Base-by-base conservation (phyloP, 2,329 filamentous ascomycete species). In the Myriosclerotinia scirpicola region DNA sequence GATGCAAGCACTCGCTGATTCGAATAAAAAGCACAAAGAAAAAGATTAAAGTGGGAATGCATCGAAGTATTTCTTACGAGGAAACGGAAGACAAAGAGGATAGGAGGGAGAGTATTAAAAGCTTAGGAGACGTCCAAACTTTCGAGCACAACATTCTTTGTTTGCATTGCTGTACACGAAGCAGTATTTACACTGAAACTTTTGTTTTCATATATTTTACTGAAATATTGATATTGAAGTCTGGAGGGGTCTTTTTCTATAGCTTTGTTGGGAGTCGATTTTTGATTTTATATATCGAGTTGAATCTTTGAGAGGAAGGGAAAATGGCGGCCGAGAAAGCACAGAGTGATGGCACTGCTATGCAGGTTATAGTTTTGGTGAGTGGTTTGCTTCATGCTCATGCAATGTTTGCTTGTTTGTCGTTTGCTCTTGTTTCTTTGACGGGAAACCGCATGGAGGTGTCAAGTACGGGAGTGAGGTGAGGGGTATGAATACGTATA, bases 321-420 rank as follows among this genome's bases (percentile, higher is more conserved):
- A 53, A 40, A 22, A 63, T 67, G 65, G 67, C 30, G 36, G 64
- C 66, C 53, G 64, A 63, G 46, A 48, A 59, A 36, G 62, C 64
- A 54, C 58, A 58, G 22, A 30, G 12, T 26, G 22, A 44, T 5
- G 15, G 30, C 44, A 7, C 3, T 15, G n/a, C 55, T 52, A 79
- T 92, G 79, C 89, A 92, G 79, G 87, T 92, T 56, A 91, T 92
- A 79, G 82, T 92, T 67, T 78, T 92, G 81, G 90, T 92, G 81
- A 81, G 88, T 84, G 22, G 26, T 42, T 54, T 36, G 15, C 15
- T 54, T 50, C 38, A 12, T 60, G 15, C 40, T 22, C 8, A 6
- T 59, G 34, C 14, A 34, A 59, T 42, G 5, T 42, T 17, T 22
- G 15, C 14, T 34, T 22, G 30, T 8, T 48, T 34, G 14, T n/a